phyloP scores from a whole-genome alignment of 2,329 filamentous ascomycete genomes.

The Penicillium hordei region DNA sequence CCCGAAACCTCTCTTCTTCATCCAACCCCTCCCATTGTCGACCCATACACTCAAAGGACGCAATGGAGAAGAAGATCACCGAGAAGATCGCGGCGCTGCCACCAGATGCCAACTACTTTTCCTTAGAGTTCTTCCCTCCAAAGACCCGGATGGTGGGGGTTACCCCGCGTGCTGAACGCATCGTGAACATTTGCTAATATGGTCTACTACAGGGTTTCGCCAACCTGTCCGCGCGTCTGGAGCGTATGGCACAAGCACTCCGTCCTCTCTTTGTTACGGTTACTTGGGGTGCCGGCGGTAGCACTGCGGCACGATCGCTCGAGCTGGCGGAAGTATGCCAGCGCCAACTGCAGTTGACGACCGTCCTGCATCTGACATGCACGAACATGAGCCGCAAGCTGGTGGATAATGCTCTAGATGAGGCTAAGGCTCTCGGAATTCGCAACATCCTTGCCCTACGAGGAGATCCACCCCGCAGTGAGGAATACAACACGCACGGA shows the following conservation, averaged over 20 bases:
- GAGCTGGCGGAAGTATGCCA: constrained; percentile 95
- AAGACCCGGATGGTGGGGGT: constrained; percentile 79
- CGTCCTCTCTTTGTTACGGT: constrained; percentile 94
- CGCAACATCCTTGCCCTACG: constrained; percentile 90
- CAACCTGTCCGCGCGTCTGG: constrained; percentile 87
- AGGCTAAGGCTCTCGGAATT: constrained; percentile 86
- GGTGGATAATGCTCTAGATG: constrained; percentile 85
- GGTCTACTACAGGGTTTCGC: constrained; percentile 65
- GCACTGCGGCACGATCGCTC: constrained; percentile 84
- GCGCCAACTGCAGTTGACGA: constrained; percentile 85
- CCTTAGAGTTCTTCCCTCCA: constrained; percentile 97
- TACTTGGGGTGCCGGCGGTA: constrained; percentile 96
- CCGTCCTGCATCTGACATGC: constrained; percentile 92
- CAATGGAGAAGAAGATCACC: constrained; percentile 87
- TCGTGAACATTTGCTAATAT: constrained; percentile 25
- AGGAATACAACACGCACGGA: constrained; percentile 75
- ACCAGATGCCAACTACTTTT: constrained; percentile 81
- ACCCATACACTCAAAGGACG: constrained; percentile 17
- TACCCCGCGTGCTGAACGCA: constrained; percentile 27
- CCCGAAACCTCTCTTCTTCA: constrained; percentile 23
- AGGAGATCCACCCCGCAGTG: constrained; percentile 84
- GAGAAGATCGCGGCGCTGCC: constrained; percentile 92
- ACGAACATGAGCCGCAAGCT: constrained; percentile 91
- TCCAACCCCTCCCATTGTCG: constrained; percentile 15
- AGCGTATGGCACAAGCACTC: constrained; percentile 90